Evolutionary conservation across 2,329 filamentous ascomycete genomes (phyloP).

Genomic region (Verticillium isaacii): DNA sequence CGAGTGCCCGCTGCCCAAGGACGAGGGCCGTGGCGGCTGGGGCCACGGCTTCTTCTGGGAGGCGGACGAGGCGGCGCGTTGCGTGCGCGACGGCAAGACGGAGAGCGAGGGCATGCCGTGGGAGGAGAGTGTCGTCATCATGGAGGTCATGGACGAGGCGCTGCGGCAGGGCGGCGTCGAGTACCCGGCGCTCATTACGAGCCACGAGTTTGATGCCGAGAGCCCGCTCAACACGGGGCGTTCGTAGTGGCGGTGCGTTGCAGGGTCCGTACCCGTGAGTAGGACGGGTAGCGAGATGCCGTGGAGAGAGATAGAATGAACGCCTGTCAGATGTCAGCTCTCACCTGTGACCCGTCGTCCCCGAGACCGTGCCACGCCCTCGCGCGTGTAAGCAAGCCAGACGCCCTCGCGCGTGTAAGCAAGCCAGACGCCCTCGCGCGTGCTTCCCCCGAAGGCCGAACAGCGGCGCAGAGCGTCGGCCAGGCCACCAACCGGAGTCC

Average conservation of each 20-base stretch:
- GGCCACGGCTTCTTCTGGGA: conserved; percentile 90
- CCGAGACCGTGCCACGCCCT: no score
- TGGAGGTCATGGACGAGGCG: conserved; percentile 64
- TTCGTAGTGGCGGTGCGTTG: conserved; percentile 9
- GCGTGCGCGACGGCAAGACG: conserved; percentile 69
- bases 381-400: no score
- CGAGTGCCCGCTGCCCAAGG: conserved; percentile 48
- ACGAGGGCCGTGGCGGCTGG: conserved; percentile 39
- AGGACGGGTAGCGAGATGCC: not conserved
- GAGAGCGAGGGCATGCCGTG: conserved; percentile 68
- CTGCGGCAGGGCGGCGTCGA: conserved; percentile 47
- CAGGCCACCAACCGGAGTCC: not conserved
- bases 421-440: not conserved
- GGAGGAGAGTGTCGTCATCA: conserved; percentile 77
- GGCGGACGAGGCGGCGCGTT: conserved; percentile 73
- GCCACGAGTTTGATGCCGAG: conserved; percentile 52
- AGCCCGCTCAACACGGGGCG: conserved; percentile 58
- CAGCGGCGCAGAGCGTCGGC: not conserved
- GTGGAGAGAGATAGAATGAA: not conserved
- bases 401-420: no score
- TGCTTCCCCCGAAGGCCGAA: not conserved
- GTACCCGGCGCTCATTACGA: conserved; percentile 53
- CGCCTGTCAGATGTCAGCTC: not conserved
- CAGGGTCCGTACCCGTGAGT: no score
- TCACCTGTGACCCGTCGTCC: not conserved